A percentile compares a stretch with the other conserved stretches of the same genome.
Evolutionary conservation across 805 yeast genomes (phyloP).

Genomic region (Pichia scutulata): DNA sequence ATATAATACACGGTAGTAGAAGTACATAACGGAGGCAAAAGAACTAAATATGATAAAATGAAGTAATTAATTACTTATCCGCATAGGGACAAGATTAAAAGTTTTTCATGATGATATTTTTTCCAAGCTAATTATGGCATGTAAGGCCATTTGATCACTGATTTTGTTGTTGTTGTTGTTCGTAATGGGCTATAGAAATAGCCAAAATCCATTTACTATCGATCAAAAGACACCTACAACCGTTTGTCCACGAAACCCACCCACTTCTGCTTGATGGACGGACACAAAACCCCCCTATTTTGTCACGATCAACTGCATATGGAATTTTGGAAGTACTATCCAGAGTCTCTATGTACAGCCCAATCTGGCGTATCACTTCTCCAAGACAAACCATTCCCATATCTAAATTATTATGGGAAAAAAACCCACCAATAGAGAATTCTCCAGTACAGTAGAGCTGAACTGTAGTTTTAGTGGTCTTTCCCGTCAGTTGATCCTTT

Average conservation of each 20-base stretch:
- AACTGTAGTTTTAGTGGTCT: constrained; percentile 33
- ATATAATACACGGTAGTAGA: neutral
- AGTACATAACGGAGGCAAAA: neutral
- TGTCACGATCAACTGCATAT: constrained; percentile 60
- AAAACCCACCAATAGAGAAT: constrained; percentile 59
- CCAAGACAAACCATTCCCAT: constrained; percentile 73
- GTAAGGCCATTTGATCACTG: constrained; percentile 1
- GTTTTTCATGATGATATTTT: neutral
- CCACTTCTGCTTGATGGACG: constrained; percentile 53
- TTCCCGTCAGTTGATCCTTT: constrained; percentile 21
- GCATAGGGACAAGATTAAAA: neutral
- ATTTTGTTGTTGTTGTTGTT: neutral
- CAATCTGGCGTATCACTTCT: constrained; percentile 50
- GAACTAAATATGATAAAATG: neutral
- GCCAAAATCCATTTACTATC: constrained; percentile 81
- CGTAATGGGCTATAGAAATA: constrained; percentile 43
- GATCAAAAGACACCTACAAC: constrained; percentile 74
- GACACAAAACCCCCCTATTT: constrained; percentile 73
- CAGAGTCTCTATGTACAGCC: constrained; percentile 32
- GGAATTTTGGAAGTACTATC: constrained; percentile 63
- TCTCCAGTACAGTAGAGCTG: constrained; percentile 65
- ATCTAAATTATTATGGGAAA: constrained; percentile 72
- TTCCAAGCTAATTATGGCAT: too few relatives aligned
- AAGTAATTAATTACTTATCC: neutral
- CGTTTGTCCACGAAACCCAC: constrained; percentile 81